Evolutionary conservation across 495 filamentous ascomycete species (phyloP).

Genomic region (Rhizodiscina lignyota): DNA sequence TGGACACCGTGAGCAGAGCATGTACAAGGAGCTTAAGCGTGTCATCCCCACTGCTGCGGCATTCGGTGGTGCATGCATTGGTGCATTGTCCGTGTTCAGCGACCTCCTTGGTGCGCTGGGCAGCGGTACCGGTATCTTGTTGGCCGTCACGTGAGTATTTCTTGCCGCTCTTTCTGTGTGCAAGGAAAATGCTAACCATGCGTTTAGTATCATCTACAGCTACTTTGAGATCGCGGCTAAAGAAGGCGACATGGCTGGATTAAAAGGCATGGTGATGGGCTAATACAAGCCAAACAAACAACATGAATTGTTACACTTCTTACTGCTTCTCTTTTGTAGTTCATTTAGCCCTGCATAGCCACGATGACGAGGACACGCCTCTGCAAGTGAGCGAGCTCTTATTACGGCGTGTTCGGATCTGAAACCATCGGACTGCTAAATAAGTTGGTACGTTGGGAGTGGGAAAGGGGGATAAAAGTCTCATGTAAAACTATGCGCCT

Average conservation of each 20-base stretch:
- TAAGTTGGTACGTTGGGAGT: no score
- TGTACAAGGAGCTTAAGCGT: conserved; percentile 99
- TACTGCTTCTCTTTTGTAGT: no score
- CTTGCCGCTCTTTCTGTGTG: background rate
- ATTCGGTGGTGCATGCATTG: conserved; percentile 98
- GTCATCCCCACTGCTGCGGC: conserved; percentile 97
- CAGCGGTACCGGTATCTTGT: conserved; percentile 89
- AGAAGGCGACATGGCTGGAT: conserved; percentile 82
- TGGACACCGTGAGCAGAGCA: conserved; percentile 97
- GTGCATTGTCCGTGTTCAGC: conserved; percentile 84
- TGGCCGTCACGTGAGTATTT: conserved; percentile 89
- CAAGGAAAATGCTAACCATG: conserved; percentile 2
- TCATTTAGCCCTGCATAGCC: no score
- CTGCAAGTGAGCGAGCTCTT: no score
- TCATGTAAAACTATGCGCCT: no score
- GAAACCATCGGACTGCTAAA: no score
- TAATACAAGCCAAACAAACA: no score
- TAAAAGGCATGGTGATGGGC: conserved; percentile 66
- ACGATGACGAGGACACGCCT: no score
- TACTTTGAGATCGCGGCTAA: conserved; percentile 99
- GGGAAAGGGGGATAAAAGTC: no score
- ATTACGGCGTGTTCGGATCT: no score
- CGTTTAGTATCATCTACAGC: conserved; percentile 78
- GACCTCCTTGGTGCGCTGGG: conserved; percentile 94
- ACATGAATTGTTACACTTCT: no score